Conservation (phyloP, 768 basidiomycete species). For the Leccinellum albellum region DNA sequence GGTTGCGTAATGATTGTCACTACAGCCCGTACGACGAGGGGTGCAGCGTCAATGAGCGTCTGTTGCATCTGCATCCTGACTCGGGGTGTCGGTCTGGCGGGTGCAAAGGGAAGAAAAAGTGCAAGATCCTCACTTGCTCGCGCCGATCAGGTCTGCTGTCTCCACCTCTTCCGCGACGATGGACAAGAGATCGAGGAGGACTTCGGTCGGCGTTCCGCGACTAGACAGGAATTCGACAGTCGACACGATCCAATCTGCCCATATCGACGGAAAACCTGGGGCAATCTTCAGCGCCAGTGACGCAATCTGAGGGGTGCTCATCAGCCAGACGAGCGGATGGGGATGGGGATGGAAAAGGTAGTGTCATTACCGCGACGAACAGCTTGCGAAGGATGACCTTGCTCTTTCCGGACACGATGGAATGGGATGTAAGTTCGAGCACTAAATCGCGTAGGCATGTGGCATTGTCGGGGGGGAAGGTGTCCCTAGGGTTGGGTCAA, state of each 20-base stretch:
- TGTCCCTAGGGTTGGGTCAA: slow-evolving; percentile 51
- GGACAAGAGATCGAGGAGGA: slow-evolving; percentile 69
- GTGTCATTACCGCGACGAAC: slow-evolving; percentile 67
- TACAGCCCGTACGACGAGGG: slow-evolving; percentile 70
- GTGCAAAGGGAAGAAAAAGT: neutral
- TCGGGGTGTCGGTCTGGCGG: slow-evolving; percentile 6
- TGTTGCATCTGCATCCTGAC: slow-evolving; percentile 59
- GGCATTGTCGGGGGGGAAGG: slow-evolving; percentile 61
- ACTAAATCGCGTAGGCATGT: slow-evolving; percentile 60
- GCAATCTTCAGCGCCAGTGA: slow-evolving; percentile 70
- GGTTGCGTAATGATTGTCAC: slow-evolving; percentile 49
- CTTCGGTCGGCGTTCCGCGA: slow-evolving; percentile 54
- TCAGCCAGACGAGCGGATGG: slow-evolving; percentile 2
- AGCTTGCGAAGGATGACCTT: slow-evolving; percentile 82
- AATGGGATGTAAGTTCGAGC: slow-evolving; percentile 64
- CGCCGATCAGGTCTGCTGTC: slow-evolving; percentile 68
- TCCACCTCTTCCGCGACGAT: slow-evolving; percentile 84
- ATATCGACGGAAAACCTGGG: slow-evolving; percentile 52
- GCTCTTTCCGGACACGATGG: slow-evolving; percentile 53
- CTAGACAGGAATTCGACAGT: slow-evolving; percentile 60
- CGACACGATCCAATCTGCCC: slow-evolving; percentile 75
- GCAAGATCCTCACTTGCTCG: slow-evolving; percentile 58
- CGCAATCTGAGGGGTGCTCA: slow-evolving; percentile 42
- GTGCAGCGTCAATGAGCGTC: slow-evolving; percentile 62
- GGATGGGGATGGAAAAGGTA: neutral